A percentile compares a stretch with the other conserved stretches of the same genome.
These are phyloP conservation scores for Trichocladium uniseriatum DNA, from an alignment of 495 filamentous ascomycete species.

Conservation along the genomic window DNA sequence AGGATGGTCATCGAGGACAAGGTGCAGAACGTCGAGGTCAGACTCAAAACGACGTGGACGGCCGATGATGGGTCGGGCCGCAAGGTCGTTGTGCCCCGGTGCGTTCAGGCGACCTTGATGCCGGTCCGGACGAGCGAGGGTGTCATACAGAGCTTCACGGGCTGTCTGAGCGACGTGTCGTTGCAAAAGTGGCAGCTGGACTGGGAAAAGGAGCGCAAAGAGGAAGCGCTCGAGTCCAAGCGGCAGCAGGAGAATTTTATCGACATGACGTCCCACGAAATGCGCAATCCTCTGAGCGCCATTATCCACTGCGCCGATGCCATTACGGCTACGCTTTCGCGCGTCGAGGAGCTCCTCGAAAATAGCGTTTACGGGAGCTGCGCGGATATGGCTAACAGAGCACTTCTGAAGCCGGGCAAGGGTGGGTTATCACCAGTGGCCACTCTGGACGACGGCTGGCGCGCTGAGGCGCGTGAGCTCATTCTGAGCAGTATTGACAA, in stretches of 20 bases:
- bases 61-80: slow-evolving; percentile 24
- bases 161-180: slow-evolving; percentile 32
- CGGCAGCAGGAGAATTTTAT: slow-evolving; percentile 60
- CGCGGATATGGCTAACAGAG: background rate
- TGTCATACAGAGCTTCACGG: slow-evolving; percentile 27
- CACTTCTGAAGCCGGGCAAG: background rate
- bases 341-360: slow-evolving; percentile 24
- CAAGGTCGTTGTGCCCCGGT: slow-evolving; percentile 23
- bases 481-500: slow-evolving; percentile 51
- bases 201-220: slow-evolving; percentile 30
- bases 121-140: slow-evolving; percentile 25
- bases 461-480: slow-evolving; percentile 28
- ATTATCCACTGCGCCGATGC: slow-evolving; percentile 62
- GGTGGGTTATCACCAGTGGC: background rate
- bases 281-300: slow-evolving; percentile 64
- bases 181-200: slow-evolving; percentile 33
- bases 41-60: slow-evolving; percentile 27
- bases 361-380: background rate
- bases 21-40: slow-evolving; percentile 26
- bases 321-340: slow-evolving; percentile 26
- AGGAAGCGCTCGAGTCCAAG: slow-evolving; percentile 38
- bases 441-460: slow-evolving; percentile 3
- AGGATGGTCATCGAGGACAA: slow-evolving; percentile 22
- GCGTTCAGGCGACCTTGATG: slow-evolving; percentile 31
- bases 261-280: slow-evolving; percentile 70